A percentile compares a stretch with the other conserved stretches of the same genome.
These are phyloP conservation scores for Pelargonium australe DNA, from an alignment of 441 rosid genomes.

Conservation along the genomic window DNA sequence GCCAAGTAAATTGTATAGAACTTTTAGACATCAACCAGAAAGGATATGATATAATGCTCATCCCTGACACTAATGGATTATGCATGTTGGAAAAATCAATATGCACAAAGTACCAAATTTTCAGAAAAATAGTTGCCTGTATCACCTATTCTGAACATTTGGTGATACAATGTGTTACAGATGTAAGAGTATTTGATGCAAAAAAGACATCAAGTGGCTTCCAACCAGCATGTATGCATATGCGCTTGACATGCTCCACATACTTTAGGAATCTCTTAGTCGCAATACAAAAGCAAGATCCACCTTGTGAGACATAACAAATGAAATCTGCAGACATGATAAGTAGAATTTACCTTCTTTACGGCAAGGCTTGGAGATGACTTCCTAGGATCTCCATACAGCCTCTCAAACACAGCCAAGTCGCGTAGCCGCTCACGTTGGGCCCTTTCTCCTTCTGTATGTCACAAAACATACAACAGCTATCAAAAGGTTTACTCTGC, in stretches of 20 bases:
- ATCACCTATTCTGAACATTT: not conserved
- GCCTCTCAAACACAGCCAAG: slow-evolving; percentile 71
- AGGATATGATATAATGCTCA: not conserved
- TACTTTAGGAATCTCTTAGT: not conserved
- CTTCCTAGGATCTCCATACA: slow-evolving; percentile 64
- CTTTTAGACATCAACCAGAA: not conserved
- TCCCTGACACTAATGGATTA: not conserved
- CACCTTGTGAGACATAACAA: not conserved
- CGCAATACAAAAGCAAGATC: not conserved
- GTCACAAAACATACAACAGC: slow-evolving; percentile 5
- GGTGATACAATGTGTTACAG: not conserved
- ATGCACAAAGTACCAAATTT: not conserved
- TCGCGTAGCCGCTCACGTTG: slow-evolving; percentile 72
- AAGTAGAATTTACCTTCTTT: slow-evolving; percentile 53
- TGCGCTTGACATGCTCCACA: not conserved
- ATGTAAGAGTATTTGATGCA: not conserved
- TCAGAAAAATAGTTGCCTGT: not conserved
- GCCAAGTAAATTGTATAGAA: not conserved
- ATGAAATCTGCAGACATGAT: not conserved
- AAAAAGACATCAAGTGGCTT: not conserved
- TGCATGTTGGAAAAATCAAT: not conserved
- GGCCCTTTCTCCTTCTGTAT: slow-evolving; percentile 54
- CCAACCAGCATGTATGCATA: slow-evolving; percentile 1
- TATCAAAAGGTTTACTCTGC: not conserved
- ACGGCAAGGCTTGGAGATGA: slow-evolving; percentile 68